These are phyloP conservation scores for Barnettozyma sp. DNA, from an alignment of 805 yeast genomes.

Conservation along the genomic window DNA sequence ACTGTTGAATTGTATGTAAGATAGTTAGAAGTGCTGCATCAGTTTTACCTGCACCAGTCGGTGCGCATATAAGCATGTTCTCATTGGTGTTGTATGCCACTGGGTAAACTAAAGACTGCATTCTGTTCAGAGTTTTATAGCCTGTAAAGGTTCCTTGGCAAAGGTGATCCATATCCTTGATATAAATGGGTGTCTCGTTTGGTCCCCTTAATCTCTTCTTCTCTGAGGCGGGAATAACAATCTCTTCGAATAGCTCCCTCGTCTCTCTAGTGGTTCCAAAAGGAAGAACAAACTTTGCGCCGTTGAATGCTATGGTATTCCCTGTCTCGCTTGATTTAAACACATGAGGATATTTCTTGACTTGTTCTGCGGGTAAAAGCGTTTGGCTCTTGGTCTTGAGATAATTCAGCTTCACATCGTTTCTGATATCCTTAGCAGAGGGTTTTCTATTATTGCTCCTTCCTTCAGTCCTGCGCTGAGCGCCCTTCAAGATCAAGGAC, in stretches of 20 bases:
- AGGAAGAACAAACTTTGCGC: conserved; percentile 76
- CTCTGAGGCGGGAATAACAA: conserved; percentile 71
- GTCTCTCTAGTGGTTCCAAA: conserved; percentile 66
- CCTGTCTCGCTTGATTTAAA: conserved; percentile 64
- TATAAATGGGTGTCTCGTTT: conserved; percentile 43
- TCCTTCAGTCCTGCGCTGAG: conserved; percentile 17
- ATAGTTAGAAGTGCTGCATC: conserved; percentile 84
- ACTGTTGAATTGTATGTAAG: conserved; percentile 71
- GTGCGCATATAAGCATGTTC: conserved; percentile 94
- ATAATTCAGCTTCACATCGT: conserved; percentile 45
- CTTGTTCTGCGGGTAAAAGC: conserved; percentile 38
- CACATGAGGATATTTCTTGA: conserved; percentile 77
- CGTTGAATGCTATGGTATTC: conserved; percentile 67
- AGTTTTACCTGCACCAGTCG: conserved; percentile 97
- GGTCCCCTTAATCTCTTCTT: conserved; percentile 33
- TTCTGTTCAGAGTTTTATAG: conserved; percentile 70
- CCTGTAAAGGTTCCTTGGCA: conserved; percentile 82
- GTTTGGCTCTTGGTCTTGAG: conserved; percentile 41
- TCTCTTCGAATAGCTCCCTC: conserved; percentile 66
- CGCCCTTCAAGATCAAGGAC: conserved; percentile 23
- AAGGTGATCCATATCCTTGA: conserved; percentile 61
- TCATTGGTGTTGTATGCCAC: conserved; percentile 91
- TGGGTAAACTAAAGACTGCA: conserved; percentile 87
- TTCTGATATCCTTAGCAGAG: conserved; percentile 49
- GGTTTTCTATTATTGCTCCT: conserved; percentile 30